These are phyloP conservation scores for Coemansia sp. DNA, from an alignment of 192 early-diverging fungal genomes.

Conservation along the genomic window DNA sequence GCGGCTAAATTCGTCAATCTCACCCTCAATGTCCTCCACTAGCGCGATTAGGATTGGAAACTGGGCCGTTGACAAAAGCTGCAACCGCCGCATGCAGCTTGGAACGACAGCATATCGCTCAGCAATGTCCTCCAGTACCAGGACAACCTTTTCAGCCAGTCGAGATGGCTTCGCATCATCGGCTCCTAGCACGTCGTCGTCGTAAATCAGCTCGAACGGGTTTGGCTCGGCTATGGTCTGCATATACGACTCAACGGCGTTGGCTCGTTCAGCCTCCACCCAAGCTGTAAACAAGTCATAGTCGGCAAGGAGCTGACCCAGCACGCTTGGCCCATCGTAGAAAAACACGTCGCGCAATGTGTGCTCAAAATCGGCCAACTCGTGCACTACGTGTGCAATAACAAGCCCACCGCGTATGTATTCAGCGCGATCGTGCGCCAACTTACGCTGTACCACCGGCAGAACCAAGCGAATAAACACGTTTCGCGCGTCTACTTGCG, in stretches of 20 bases:
- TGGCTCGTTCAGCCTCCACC: constrained; percentile 66
- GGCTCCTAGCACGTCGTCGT: constrained; percentile 51
- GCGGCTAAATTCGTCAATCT: constrained; percentile 52
- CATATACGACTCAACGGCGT: constrained; percentile 60
- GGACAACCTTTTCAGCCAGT: constrained; percentile 59
- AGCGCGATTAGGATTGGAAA: constrained; percentile 61
- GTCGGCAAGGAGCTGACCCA: constrained; percentile 58
- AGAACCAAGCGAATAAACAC: constrained; percentile 64
- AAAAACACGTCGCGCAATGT: constrained; percentile 63
- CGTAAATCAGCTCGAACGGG: constrained; percentile 62
- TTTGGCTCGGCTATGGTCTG: constrained; percentile 59
- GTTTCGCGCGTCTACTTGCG: constrained; percentile 60
- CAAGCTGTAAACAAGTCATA: constrained; percentile 62
- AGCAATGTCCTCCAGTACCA: constrained; percentile 63
- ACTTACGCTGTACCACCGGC: constrained; percentile 57
- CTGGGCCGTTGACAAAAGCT: constrained; percentile 63
- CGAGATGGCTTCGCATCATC: constrained; percentile 61
- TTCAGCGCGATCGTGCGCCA: constrained; percentile 52
- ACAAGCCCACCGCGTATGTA: constrained; percentile 58
- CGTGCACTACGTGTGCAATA: constrained; percentile 65
- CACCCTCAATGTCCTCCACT: constrained; percentile 45
- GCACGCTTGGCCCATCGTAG: constrained; percentile 36
- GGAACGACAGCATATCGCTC: constrained; percentile 63
- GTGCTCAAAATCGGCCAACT: constrained; percentile 67
- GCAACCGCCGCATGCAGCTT: constrained; percentile 56